These are phyloP conservation scores for Zygoascus flipseniorum DNA, from an alignment of 805 yeast genomes.

Conservation along the genomic window DNA sequence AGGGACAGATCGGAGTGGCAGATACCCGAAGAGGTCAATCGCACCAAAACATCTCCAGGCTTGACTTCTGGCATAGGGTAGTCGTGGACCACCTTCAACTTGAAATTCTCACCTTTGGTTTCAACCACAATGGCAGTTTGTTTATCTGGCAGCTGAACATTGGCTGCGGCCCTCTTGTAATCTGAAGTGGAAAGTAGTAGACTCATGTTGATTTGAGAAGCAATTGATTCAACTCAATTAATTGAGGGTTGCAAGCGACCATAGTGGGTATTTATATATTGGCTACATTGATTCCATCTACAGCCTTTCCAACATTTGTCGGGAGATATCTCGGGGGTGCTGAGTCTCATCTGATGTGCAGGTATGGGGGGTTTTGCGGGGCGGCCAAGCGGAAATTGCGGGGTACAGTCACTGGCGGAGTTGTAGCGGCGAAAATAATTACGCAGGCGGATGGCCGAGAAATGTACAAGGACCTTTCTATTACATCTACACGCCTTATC, in stretches of 20 bases:
- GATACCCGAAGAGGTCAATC: conserved; percentile 33
- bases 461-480: no score
- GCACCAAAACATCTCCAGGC: conserved; percentile 22
- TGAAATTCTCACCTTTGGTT: conserved; percentile 27
- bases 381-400: neutral
- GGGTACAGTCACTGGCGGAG: neutral
- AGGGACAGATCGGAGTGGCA: conserved; percentile 38
- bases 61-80: conserved; percentile 29
- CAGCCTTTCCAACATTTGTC: no score
- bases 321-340: no score
- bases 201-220: neutral
- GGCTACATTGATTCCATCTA: no score
- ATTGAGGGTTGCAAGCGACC: no score
- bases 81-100: conserved; percentile 26
- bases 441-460: neutral
- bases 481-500: no score
- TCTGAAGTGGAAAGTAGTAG: neutral
- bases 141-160: conserved; percentile 19
- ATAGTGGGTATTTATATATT: no score
- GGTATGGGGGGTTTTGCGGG: neutral
- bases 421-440: neutral
- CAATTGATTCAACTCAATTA: no score
- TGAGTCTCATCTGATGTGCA: neutral
- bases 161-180: neutral
- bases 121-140: conserved; percentile 31